These are phyloP conservation scores for Lolium multiflorum DNA, from an alignment of 176 grass and related monocot genomes.

Conservation along the genomic window DNA sequence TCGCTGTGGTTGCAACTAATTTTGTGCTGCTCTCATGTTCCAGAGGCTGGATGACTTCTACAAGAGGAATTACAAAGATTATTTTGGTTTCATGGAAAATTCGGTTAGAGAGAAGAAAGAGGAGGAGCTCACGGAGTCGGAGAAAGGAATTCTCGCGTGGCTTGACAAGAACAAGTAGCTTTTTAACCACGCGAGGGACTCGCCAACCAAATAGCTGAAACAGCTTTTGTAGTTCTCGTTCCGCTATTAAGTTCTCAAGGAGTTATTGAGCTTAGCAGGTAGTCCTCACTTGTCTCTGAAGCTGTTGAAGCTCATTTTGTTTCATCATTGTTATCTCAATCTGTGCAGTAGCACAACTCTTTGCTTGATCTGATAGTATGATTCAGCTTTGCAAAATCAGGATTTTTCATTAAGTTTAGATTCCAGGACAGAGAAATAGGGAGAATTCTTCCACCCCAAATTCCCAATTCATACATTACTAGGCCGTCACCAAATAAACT, in stretches of 20 bases:
- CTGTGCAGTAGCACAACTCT: not conserved
- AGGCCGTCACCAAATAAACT: not conserved
- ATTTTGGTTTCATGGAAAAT: conserved; percentile 81
- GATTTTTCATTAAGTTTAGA: not conserved
- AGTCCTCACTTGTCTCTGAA: not conserved
- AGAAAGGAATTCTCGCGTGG: conserved; percentile 88
- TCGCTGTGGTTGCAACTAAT: not conserved
- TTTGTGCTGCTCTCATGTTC: not conserved
- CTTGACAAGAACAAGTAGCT: conserved; percentile 78
- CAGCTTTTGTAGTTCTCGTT: not conserved
- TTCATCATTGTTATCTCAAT: not conserved
- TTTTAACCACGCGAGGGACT: not conserved
- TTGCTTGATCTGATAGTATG: conserved; percentile 1
- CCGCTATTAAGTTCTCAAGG: not conserved
- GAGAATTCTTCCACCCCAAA: not conserved
- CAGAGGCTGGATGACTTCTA: conserved; percentile 88
- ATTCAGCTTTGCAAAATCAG: not conserved
- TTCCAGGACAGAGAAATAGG: not conserved
- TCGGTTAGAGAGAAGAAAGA: conserved; percentile 59
- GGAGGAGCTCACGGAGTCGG: conserved; percentile 71
- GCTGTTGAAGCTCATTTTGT: not conserved
- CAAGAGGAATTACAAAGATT: conserved; percentile 89
- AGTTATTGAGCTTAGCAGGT: not conserved
- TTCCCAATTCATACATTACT: not conserved
- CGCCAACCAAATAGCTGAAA: not conserved